These are phyloP conservation scores for Lactarius quietus DNA, from an alignment of 768 basidiomycete genomes.

Conservation along the genomic window DNA sequence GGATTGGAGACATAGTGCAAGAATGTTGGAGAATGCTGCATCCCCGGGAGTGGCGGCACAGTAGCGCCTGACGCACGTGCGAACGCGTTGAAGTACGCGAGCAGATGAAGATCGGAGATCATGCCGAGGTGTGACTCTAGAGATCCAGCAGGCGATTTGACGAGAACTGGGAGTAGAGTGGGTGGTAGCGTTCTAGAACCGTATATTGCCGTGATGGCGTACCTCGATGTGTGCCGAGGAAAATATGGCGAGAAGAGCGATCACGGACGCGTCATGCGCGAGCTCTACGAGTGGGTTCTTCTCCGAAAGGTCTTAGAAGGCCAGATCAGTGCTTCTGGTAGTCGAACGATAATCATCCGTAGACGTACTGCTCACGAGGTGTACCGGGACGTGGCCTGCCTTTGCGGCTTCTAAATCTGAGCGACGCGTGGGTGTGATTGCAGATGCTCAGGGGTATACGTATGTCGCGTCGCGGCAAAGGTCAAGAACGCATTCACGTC, in stretches of 20 bases:
- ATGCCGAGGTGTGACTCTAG: slow-evolving; percentile 56
- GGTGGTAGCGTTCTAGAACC: not conserved
- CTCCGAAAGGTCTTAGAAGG: slow-evolving; percentile 65
- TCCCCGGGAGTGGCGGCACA: slow-evolving; percentile 6
- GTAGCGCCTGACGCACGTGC: slow-evolving; percentile 39
- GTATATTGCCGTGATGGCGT: slow-evolving; percentile 16
- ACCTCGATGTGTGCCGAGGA: slow-evolving; percentile 73
- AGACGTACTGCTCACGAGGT: slow-evolving; percentile 71
- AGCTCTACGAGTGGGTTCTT: slow-evolving; percentile 74
- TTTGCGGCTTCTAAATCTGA: slow-evolving; percentile 72
- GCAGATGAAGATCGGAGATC: slow-evolving; percentile 70
- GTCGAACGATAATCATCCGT: slow-evolving; percentile 9
- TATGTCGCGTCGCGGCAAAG: slow-evolving; percentile 75
- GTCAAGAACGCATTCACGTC: slow-evolving; percentile 88
- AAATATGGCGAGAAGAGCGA: slow-evolving; percentile 63
- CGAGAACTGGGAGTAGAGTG: slow-evolving; percentile 43
- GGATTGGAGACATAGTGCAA: slow-evolving; percentile 50
- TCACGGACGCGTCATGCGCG: slow-evolving; percentile 57
- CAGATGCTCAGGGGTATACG: slow-evolving; percentile 56
- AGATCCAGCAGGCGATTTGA: slow-evolving; percentile 44
- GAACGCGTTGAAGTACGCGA: slow-evolving; percentile 57
- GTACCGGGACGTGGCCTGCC: slow-evolving; percentile 68
- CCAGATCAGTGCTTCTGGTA: not conserved
- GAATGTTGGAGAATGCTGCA: slow-evolving; percentile 28
- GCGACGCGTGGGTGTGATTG: slow-evolving; percentile 56